Evolutionary conservation across 805 yeast genomes (phyloP), one percentile per base, ranked within the genome.

Genomic region (Saturnispora kantuleensis): DNA sequence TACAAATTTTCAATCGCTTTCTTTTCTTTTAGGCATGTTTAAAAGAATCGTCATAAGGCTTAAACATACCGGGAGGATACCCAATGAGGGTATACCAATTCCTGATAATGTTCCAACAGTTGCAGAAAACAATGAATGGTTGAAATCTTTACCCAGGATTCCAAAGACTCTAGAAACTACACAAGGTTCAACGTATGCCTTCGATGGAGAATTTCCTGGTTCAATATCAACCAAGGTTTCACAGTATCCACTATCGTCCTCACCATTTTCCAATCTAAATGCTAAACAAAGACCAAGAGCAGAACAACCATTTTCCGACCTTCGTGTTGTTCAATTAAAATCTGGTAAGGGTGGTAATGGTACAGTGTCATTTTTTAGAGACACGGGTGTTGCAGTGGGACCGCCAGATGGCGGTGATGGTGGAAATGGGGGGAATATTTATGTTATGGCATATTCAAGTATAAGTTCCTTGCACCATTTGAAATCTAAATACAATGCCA

Each of bases 401-500:
- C 97, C 98, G 0, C 95, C 98, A 0, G 95, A 89, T 62, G 98
- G 98, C n/a, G 98, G 98, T 9, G 97, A 93, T 64, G 98, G 98
- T 29, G 98, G 97, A 4, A 67, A 71, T 49, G 98, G 98, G 17
- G 98, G 98, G 2, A 72, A 81, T 43, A 73, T 93, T 2, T 90
- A 82, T 58, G 76, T 93, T 2, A 85, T 81, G 57, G 96, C 95
- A 3, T 79, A 81, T 1, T 76, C 76, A 41, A 84, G 84, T 17
- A 54, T 84, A 36, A 74, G 79, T 32, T 81, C 93, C 4, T 62
- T 93, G 47, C 87, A 86, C 53, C 77, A 78, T 48, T 55, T 90
- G 28, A 74, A 74, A 48, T 73, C 81, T 32, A 72, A 73, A 12
- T 87, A 88, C 61, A 67, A 67, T 13, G 96, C 97, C 0, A 73